Percentiles rank a stretch among this genome's conserved stretches.
Conservation (phyloP, 129 eudicot species). For the Centaurea solstitialis region DNA sequence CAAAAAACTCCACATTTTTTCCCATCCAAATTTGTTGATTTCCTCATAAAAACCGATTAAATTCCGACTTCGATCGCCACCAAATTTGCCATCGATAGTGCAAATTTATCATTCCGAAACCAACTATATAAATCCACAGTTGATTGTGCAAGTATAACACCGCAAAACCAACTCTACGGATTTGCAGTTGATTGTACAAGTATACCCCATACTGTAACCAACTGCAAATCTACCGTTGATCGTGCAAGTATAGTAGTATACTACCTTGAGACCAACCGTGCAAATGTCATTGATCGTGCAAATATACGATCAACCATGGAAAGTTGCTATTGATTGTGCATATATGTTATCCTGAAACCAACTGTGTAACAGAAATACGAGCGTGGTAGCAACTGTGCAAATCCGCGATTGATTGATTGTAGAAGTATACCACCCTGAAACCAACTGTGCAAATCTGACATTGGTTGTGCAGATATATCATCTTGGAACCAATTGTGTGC, state of each 20-base stretch:
- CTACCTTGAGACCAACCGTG: not conserved
- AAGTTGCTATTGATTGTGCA: not conserved
- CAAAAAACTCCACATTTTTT: constrained; percentile 6
- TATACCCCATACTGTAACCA: not conserved
- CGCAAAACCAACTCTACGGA: not conserved
- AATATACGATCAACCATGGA: not conserved
- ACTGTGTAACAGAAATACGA: not conserved
- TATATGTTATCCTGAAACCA: not conserved
- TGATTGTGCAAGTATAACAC: no score
- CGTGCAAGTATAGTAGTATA: not conserved
- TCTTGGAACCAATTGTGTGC: not conserved
- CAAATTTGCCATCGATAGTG: not conserved
- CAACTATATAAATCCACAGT: no score
- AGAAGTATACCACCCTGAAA: not conserved
- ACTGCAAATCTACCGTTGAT: not conserved
- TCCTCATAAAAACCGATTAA: not conserved
- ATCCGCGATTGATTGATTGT: not conserved
- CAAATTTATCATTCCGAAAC: not conserved
- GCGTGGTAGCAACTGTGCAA: not conserved
- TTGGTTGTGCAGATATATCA: not conserved
- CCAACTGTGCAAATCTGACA: not conserved
- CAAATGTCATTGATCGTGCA: not conserved
- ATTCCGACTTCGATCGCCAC: not conserved
- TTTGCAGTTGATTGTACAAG: not conserved
- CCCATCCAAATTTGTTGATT: constrained; percentile 4